Percentiles rank a stretch among this genome's conserved stretches.
phyloP scores from a whole-genome alignment of 1,284 basidiomycete genomes.

The Malassezia furfur region DNA sequence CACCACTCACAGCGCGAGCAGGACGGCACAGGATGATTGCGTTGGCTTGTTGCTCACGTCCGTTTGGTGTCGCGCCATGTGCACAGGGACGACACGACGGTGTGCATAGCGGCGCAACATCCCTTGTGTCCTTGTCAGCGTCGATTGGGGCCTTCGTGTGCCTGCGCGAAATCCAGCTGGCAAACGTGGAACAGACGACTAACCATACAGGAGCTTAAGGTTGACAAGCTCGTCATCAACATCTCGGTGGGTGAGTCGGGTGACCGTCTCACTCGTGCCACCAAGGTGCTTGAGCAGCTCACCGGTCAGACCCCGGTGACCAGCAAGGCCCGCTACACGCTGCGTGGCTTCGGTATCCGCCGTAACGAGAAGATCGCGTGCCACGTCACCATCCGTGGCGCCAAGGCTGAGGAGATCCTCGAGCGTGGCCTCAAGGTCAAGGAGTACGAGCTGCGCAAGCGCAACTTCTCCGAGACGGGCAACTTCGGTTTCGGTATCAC shows the following conservation, averaged over 20 bases:
- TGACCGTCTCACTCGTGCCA: constrained; percentile 96
- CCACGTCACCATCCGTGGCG: constrained; percentile 97
- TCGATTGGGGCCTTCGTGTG: no score
- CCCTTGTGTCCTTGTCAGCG: no score
- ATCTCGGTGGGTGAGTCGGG: constrained; percentile 99
- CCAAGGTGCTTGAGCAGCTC: constrained; percentile 98
- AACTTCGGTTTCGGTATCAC: constrained; percentile 48
- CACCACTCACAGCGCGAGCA: no score
- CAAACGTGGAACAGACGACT: not conserved
- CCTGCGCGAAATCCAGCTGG: no score
- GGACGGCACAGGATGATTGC: no score
- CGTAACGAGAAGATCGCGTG: constrained; percentile 99
- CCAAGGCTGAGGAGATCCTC: constrained; percentile 96
- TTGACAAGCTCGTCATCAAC: constrained; percentile 99
- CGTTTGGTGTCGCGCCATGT: no score
- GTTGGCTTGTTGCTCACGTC: not conserved
- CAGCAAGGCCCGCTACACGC: constrained; percentile 98
- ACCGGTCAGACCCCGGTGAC: constrained; percentile 99
- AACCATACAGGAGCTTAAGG: constrained; percentile 65
- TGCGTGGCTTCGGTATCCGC: constrained; percentile 97
- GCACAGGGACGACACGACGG: no score
- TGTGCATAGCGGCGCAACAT: no score
- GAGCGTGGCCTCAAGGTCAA: constrained; percentile 99
- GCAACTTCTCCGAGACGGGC: constrained; percentile 70
- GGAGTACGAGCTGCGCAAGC: constrained; percentile 84